Base-by-base conservation (phyloP, 2,329 filamentous ascomycete species). In the Colletotrichum abscissum region DNA sequence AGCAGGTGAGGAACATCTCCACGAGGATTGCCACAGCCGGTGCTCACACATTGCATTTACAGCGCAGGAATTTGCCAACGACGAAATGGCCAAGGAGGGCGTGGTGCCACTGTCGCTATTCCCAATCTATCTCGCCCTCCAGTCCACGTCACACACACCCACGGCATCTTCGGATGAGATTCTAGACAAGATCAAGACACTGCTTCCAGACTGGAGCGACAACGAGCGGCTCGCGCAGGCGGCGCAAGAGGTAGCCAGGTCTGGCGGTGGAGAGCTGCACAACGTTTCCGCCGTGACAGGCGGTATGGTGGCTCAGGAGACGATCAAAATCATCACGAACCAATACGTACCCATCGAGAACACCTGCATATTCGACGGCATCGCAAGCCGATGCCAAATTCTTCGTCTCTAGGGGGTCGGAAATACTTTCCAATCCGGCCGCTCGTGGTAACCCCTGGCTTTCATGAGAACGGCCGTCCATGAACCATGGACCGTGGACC, bases 261-360 rank as follows among this genome's bases (percentile, higher is more conserved):
- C 94, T 46, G 92, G 91, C 60, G 94, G 94, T 33, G 94, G 92
- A 67, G 97, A 99, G 82, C 85, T 99, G 73, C 97, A 99, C 85
- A 98, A 98, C 80, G 94, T 97, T 69, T 93, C 95, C 38, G 92
- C 95, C 30, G 85, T 98, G 69, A 93, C 92, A 1, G 97, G 97
- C 35, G 97, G 97, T 3, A 93, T 99, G 86, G 93, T 97, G 60
- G 95, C 96, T n/a, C 97, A 99, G 83, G 97, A 99, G 84, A 91
- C 96, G 75, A 97, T 99, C 85, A 99, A 99, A 82, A 90, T 96
- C 71, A 89, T 93, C 78, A 93, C 92, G 14, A 91, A 91, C 79
- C 92, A 94, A 84, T 94, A 93, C 82, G 86, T 93, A 56, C 91
- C 92, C 28, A 89, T 93, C 75, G 91, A 93, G 77, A 92, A 93